Percentiles rank a stretch among this genome's conserved stretches.
These are phyloP conservation scores for Delonix regia DNA, from an alignment of 306 rosid genomes.

Conservation along the genomic window DNA sequence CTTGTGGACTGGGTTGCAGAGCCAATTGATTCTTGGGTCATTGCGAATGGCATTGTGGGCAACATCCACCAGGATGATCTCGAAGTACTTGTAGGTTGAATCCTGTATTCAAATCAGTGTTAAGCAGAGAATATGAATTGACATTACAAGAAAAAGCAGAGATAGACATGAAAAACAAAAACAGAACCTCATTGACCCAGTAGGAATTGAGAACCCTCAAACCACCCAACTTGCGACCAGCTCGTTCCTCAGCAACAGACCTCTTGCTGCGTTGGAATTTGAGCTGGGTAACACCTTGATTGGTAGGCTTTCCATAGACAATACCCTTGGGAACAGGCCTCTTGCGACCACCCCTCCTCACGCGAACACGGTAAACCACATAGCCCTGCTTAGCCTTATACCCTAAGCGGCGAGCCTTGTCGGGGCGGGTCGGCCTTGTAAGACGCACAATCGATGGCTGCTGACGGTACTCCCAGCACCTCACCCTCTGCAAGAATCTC, in stretches of 20 bases:
- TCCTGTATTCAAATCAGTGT: too few species aligned
- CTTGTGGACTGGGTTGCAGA: conserved; percentile 66
- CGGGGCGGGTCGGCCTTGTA: conserved; percentile 72
- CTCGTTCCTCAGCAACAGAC: conserved; percentile 76
- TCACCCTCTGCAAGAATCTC: conserved; percentile 73
- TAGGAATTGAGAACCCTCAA: conserved; percentile 69
- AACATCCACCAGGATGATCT: conserved; percentile 57
- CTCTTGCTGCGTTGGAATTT: conserved; percentile 74
- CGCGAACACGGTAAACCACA: conserved; percentile 69
- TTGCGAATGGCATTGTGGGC: conserved; percentile 60
- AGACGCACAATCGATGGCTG: conserved; percentile 70
- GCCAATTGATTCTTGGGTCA: conserved; percentile 70
- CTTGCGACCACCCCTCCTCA: conserved; percentile 72
- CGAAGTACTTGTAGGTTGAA: conserved; percentile 67
- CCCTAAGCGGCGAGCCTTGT: conserved; percentile 74
- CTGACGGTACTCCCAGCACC: conserved; percentile 79
- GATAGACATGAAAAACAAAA: background rate
- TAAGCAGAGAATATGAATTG: too few species aligned
- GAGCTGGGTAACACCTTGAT: conserved; percentile 75
- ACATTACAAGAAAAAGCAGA: too few species aligned
- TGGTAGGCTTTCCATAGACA: conserved; percentile 75
- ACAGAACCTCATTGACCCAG: conserved; percentile 67
- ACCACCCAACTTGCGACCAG: conserved; percentile 75
- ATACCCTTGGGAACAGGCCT: conserved; percentile 85
- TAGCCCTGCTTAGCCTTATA: conserved; percentile 86